Evolutionary conservation across 805 yeast genomes (phyloP).

Genomic region (Sporopachydermia lactativora): DNA sequence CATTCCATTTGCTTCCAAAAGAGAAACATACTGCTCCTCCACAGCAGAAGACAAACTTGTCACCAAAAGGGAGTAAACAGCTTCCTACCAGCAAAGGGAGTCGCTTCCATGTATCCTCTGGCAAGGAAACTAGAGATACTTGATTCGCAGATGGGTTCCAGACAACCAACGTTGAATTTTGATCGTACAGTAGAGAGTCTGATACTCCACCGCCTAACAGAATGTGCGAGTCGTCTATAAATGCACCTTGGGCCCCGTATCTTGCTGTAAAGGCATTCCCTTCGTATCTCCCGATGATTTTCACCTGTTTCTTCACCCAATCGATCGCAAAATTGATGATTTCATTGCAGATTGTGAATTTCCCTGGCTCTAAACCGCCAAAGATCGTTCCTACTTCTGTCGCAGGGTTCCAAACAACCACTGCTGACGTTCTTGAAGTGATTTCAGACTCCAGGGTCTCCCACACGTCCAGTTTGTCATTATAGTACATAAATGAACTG

Average conservation of each 20-base stretch:
- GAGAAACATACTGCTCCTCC: constrained; percentile 82
- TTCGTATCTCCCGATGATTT: constrained; percentile 9
- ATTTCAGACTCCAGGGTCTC: constrained; percentile 10
- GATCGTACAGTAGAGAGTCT: constrained; percentile 20
- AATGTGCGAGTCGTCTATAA: constrained; percentile 21
- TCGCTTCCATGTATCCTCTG: constrained; percentile 24
- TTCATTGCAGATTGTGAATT: constrained; percentile 6
- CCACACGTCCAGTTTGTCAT: constrained; percentile 12
- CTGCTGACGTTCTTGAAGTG: constrained; percentile 21
- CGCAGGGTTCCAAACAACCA: constrained; percentile 20
- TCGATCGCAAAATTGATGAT: constrained; percentile 7
- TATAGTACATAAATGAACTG: constrained; percentile 12
- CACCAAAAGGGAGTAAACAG: constrained; percentile 26
- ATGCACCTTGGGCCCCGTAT: constrained; percentile 32
- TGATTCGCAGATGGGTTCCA: constrained; percentile 14
- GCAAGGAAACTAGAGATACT: constrained; percentile 18
- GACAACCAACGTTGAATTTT: constrained; percentile 23
- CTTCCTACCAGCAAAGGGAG: constrained; percentile 42
- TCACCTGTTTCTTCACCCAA: constrained; percentile 8
- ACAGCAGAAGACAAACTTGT: constrained; percentile 25
- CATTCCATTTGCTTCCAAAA: constrained; percentile 50
- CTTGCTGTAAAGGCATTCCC: constrained; percentile 26
- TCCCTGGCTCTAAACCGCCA: constrained; percentile 30
- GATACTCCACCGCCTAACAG: constrained; percentile 48
- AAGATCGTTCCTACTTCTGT: constrained; percentile 24